phyloP scores from a whole-genome alignment of 2,329 filamentous ascomycete genomes.

The Alternaria sp. region DNA sequence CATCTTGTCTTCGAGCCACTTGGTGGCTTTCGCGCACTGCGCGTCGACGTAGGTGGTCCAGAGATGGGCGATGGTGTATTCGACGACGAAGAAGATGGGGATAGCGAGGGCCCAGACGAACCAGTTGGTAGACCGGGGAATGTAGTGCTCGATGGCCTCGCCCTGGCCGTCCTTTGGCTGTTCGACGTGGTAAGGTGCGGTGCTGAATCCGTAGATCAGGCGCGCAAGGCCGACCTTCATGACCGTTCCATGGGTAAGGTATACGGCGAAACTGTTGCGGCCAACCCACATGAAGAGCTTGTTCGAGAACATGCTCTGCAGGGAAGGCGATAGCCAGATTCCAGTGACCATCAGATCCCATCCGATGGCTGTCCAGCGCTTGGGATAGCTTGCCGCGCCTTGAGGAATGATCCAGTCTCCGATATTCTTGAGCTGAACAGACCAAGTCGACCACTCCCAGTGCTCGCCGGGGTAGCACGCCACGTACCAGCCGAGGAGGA shows the following conservation, averaged over 20 bases:
- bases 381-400: constrained; percentile 52
- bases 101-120: constrained; percentile 52
- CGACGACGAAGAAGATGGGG: constrained; percentile 54
- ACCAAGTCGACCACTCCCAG: constrained; percentile 59
- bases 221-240: constrained; percentile 59
- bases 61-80: constrained; percentile 56
- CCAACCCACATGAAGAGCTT: constrained; percentile 61
- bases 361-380: constrained; percentile 55
- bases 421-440: constrained; percentile 50
- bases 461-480: constrained; percentile 59
- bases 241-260: constrained; percentile 61
- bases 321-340: constrained; percentile 57
- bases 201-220: constrained; percentile 60
- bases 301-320: constrained; percentile 59
- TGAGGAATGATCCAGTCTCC: constrained; percentile 56
- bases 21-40: constrained; percentile 56
- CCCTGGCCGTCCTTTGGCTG: constrained; percentile 48
- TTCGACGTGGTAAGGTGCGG: constrained; percentile 51
- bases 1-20: constrained; percentile 56
- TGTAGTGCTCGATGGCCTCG: constrained; percentile 50
- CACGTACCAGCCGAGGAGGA: constrained; percentile 55
- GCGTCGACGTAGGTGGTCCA: constrained; percentile 62
- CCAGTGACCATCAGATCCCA: constrained; percentile 58
- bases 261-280: constrained; percentile 63
- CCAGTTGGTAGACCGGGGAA: constrained; percentile 50